phyloP scores from a whole-genome alignment of 2,329 filamentous ascomycete genomes.

The Fusarium goolgardi region DNA sequence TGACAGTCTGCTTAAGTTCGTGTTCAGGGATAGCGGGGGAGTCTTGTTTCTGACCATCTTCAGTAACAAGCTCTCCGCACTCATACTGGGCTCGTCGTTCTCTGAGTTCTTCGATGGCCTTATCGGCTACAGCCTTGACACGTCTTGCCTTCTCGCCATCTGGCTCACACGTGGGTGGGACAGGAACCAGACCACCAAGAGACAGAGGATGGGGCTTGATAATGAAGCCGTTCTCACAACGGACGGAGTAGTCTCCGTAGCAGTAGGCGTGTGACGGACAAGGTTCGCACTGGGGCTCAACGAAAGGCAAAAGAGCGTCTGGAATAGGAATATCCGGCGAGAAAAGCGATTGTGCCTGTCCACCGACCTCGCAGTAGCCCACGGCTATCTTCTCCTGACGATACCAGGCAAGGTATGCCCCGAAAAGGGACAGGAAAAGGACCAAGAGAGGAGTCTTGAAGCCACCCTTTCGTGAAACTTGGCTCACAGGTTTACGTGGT shows the following conservation, averaged over 20 bases:
- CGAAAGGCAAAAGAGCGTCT: slow-evolving; percentile 74
- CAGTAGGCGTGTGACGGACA: slow-evolving; percentile 94
- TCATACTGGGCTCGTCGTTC: slow-evolving; percentile 89
- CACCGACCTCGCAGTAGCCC: slow-evolving; percentile 90
- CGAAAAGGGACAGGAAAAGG: slow-evolving; percentile 75
- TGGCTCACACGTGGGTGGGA: slow-evolving; percentile 92
- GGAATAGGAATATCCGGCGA: slow-evolving; percentile 69
- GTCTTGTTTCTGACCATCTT: slow-evolving; percentile 68
- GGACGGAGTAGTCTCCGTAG: slow-evolving; percentile 78
- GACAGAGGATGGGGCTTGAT: slow-evolving; percentile 86
- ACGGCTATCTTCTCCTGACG: slow-evolving; percentile 96
- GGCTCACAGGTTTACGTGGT: slow-evolving; percentile 56
- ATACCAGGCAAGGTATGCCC: slow-evolving; percentile 83
- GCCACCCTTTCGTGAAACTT: slow-evolving; percentile 56
- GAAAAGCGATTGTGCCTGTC: slow-evolving; percentile 65
- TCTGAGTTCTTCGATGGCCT: slow-evolving; percentile 86
- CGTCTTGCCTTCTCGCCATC: slow-evolving; percentile 92
- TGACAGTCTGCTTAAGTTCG: slow-evolving; percentile 81
- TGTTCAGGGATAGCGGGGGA: slow-evolving; percentile 73
- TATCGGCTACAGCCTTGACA: slow-evolving; percentile 88
- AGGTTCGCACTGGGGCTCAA: slow-evolving; percentile 85
- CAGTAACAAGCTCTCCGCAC: slow-evolving; percentile 78
- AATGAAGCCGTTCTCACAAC: slow-evolving; percentile 89
- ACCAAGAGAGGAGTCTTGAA: slow-evolving; percentile 76
- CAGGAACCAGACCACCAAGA: slow-evolving; percentile 80